Evolutionary conservation across 2,329 filamentous ascomycete species (phyloP), one percentile per base, ranked within the genome.

Genomic region (Sclerotinia trifoliorum): DNA sequence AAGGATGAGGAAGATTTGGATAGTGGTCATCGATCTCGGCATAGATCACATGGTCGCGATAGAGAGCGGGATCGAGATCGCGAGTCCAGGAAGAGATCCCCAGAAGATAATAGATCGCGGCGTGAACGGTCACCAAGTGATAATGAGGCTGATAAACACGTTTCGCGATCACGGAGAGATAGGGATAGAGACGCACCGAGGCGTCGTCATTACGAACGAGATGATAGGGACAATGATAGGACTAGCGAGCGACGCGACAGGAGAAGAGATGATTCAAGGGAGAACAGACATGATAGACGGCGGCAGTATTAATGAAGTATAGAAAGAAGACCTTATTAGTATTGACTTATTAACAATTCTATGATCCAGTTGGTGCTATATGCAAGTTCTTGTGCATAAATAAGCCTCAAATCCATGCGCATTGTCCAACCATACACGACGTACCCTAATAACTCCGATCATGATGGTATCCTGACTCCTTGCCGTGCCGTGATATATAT

Each of bases 191-290:
- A 66, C 46, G 69, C 46, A 56, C 67, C 72, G 24, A 42, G 67
- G 60, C 60, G 32, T 63, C 60, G 29, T 24, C n/a, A 51, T 51
- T 26, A 39, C 32, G 60, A 63, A 63, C 60, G 60, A 39, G 60
- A 52, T 39, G 46, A 19, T 51, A 51, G 46, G 46, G 15, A 26
- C 60, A 63, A 51, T 29, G 60, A 39, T 39, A 63, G 60, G 44
- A 21, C 21, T 35, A 51, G 46, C n/a, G 60, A 63, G 60, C 32
- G 60, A 51, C 29, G 46, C 19, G 60, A 26, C 11, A 57, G 60
- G 32, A 69, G 70, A 46, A 71, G 71, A 55, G 73, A 69, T 21
- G 65, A 65, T 62, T 72, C 69, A 51, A 62, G 62, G 61, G 67
- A 69, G 26, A 29, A 69, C 32, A 66, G 24, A 26, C 66, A 65